Percentiles rank a stretch among this genome's conserved stretches.
Conservation (phyloP, 2,329 filamentous ascomycete genomes). For the Teratosphaeria destructans region DNA sequence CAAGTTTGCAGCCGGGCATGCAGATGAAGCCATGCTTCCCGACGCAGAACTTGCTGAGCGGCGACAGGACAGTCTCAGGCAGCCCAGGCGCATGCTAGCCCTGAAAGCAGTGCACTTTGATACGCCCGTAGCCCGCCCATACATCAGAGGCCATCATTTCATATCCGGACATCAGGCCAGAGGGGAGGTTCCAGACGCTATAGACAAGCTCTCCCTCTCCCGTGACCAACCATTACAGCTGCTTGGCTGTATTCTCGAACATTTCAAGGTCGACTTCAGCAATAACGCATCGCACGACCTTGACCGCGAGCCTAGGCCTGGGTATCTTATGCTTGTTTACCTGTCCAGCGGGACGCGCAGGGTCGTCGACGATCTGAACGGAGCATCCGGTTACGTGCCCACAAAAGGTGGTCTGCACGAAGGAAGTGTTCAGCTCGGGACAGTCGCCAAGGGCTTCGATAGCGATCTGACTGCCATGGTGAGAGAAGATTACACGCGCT, state of each 20-base stretch:
- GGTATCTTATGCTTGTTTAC: constrained; percentile 14
- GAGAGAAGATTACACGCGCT: constrained; percentile 1
- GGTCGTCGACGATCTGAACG: constrained; percentile 7
- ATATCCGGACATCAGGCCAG: constrained; percentile 3
- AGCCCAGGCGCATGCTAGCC: constrained; percentile 2
- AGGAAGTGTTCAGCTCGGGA: background rate
- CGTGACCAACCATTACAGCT: constrained; percentile 3
- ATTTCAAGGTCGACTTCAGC: constrained; percentile 8
- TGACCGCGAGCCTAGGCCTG: constrained; percentile 6
- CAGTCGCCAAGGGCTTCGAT: background rate
- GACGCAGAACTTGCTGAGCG: background rate
- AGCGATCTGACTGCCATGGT: background rate
- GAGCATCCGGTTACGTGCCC: background rate
- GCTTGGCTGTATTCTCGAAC: constrained; percentile 8
- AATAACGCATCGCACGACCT: background rate
- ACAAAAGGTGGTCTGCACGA: background rate
- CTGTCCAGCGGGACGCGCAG: constrained; percentile 10
- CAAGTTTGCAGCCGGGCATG: constrained; percentile 8
- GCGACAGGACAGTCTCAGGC: background rate
- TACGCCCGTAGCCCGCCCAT: constrained; percentile 5
- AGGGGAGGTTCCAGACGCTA: constrained; percentile 1
- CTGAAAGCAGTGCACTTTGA: constrained; percentile 9
- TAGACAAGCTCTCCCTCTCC: constrained; percentile 4
- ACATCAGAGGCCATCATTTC: constrained; percentile 5
- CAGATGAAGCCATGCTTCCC: background rate